Evolutionary conservation across 129 eudicot genomes (phyloP).

Genomic region (Escallonia rubra): DNA sequence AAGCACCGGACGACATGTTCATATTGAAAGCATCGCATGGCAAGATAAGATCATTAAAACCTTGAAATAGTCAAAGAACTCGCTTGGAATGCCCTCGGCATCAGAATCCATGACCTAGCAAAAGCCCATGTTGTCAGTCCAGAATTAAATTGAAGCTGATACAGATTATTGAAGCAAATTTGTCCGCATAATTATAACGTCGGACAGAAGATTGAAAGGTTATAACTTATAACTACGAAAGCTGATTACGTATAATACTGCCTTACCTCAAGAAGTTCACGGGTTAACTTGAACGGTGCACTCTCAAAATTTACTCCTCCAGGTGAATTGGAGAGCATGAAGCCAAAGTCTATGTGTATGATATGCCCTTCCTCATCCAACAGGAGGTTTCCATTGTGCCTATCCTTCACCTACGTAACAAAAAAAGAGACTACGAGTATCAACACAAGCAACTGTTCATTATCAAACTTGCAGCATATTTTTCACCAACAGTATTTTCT

Average conservation of each 20-base stretch:
- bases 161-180: background rate
- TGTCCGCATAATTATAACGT: background rate
- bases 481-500: too few species aligned
- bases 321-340: constrained; percentile 98
- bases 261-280: constrained; percentile 98
- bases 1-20: constrained; percentile 12
- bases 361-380: constrained; percentile 99
- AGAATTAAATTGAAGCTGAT: constrained; percentile 1
- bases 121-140: constrained; percentile 10
- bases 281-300: constrained; percentile 98
- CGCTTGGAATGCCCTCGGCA: constrained; percentile 99
- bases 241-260: background rate
- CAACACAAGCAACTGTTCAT: too few species aligned
- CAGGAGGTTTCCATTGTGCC: constrained; percentile 96
- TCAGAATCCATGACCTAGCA: constrained; percentile 99
- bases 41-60: constrained; percentile 23
- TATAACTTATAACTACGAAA: background rate
- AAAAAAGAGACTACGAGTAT: constrained; percentile 3
- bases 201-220: background rate
- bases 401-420: constrained; percentile 75
- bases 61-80: constrained; percentile 95
- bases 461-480: too few species aligned
- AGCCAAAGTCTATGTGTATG: constrained; percentile 97
- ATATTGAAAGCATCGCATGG: background rate
- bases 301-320: constrained; percentile 99